Percentiles rank a stretch among this genome's conserved stretches.
Evolutionary conservation across 2,329 filamentous ascomycete genomes (phyloP).

Genomic region (Pyrenochaeta sp.): DNA sequence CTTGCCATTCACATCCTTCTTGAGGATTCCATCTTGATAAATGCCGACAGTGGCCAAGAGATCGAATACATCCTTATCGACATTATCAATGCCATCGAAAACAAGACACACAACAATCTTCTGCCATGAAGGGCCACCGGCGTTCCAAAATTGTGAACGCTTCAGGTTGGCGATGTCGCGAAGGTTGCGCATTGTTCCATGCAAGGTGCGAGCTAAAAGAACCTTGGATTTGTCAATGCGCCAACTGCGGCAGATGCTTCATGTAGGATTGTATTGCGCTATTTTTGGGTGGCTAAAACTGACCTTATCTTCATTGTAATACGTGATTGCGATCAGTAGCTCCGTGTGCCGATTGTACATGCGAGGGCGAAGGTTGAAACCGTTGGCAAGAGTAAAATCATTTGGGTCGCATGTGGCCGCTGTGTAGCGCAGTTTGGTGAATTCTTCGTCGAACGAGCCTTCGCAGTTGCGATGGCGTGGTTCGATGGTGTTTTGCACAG

Average conservation of each 20-base stretch:
- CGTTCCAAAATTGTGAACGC: constrained; percentile 99
- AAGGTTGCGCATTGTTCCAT: constrained; percentile 99
- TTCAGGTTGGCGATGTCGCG: constrained; percentile 98
- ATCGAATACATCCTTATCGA: constrained; percentile 94
- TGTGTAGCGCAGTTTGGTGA: constrained; percentile 98
- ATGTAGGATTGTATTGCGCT: no score
- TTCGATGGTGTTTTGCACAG: constrained; percentile 97
- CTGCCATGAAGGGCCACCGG: constrained; percentile 97
- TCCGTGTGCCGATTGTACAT: constrained; percentile 99
- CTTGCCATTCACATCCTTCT: constrained; percentile 97
- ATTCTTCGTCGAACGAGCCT: constrained; percentile 93
- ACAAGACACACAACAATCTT: constrained; percentile 98
- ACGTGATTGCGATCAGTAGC: constrained; percentile 95
- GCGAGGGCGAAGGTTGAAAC: constrained; percentile 94
- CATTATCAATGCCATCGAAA: constrained; percentile 97
- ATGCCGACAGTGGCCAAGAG: constrained; percentile 92
- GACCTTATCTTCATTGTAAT: constrained; percentile 99
- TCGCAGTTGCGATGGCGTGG: constrained; percentile 87
- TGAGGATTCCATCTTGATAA: constrained; percentile 98
- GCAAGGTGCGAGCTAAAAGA: constrained; percentile 87
- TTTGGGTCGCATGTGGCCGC: constrained; percentile 98
- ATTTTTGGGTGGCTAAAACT: no score
- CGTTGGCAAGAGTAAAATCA: constrained; percentile 98
- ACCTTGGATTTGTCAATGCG: no score
- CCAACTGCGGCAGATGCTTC: no score